phyloP scores from a whole-genome alignment of 2,329 filamentous ascomycete species.

The Pseudopithomyces maydicus region DNA sequence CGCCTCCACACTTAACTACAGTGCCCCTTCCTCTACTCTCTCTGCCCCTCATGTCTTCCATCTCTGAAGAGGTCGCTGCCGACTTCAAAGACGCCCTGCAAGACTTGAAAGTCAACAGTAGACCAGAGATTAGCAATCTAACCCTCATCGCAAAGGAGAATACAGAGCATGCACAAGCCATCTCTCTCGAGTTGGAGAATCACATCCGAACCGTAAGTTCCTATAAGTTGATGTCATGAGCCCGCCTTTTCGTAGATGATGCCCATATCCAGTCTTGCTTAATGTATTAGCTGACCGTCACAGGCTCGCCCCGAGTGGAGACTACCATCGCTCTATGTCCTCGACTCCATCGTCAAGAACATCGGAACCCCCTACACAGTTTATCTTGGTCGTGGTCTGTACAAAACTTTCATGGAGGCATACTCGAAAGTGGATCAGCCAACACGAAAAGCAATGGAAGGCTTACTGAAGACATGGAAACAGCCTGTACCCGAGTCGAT shows the following conservation, averaged over 20 bases:
- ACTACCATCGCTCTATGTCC: constrained; percentile 92
- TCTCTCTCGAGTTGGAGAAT: constrained; percentile 86
- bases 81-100: constrained; percentile 94
- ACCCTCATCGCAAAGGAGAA: constrained; percentile 98
- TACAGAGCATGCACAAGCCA: constrained; percentile 91
- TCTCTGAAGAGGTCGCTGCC: constrained; percentile 85
- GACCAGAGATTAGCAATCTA: constrained; percentile 95
- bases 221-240: background rate
- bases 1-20: constrained; percentile 31
- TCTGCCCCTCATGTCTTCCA: constrained; percentile 65
- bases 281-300: constrained; percentile 45
- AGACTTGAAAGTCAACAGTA: constrained; percentile 87
- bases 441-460: constrained; percentile 90
- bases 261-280: background rate
- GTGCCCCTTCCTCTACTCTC: constrained; percentile 23
- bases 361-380: constrained; percentile 96
- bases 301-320: constrained; percentile 89
- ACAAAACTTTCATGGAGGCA: constrained; percentile 94
- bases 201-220: constrained; percentile 91
- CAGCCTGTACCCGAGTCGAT: constrained; percentile 92
- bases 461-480: constrained; percentile 98
- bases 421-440: constrained; percentile 85
- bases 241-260: background rate
- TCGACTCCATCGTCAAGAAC: constrained; percentile 98
- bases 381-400: constrained; percentile 90